These are phyloP conservation scores for Cyberlindnera euphorbiiphila DNA, from an alignment of 805 yeast species.

Conservation along the genomic window DNA sequence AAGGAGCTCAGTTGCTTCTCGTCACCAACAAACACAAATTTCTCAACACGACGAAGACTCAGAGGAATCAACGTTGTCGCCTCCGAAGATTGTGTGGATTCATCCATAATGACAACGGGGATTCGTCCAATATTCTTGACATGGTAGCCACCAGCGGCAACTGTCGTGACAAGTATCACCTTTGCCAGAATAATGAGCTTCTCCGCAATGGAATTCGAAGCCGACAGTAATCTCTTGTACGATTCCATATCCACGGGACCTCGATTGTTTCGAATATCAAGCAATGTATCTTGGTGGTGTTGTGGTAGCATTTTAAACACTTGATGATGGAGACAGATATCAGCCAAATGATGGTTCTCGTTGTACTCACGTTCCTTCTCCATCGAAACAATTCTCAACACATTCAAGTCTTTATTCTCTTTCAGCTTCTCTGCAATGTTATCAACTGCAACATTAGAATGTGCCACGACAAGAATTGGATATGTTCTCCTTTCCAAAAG, in stretches of 20 bases:
- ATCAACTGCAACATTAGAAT: slow-evolving; percentile 72
- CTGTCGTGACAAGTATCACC: slow-evolving; percentile 69
- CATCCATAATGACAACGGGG: slow-evolving; percentile 74
- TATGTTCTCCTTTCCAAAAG: slow-evolving; percentile 50
- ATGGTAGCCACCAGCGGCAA: slow-evolving; percentile 65
- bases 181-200: slow-evolving; percentile 58
- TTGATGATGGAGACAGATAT: slow-evolving; percentile 62
- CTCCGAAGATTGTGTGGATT: slow-evolving; percentile 73
- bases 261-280: slow-evolving; percentile 41
- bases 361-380: slow-evolving; percentile 61
- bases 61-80: slow-evolving; percentile 68
- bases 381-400: slow-evolving; percentile 54
- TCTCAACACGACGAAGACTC: slow-evolving; percentile 62
- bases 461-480: slow-evolving; percentile 71
- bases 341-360: slow-evolving; percentile 50
- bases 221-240: slow-evolving; percentile 46
- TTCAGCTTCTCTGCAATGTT: slow-evolving; percentile 69
- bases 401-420: slow-evolving; percentile 43
- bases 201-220: slow-evolving; percentile 42
- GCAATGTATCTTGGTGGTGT: slow-evolving; percentile 38
- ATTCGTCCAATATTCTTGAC: slow-evolving; percentile 57
- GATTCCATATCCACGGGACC: slow-evolving; percentile 40
- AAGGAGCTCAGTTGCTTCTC: slow-evolving; percentile 72
- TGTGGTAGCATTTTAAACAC: slow-evolving; percentile 47
- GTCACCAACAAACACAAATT: slow-evolving; percentile 71